Conservation (phyloP, 2,329 filamentous ascomycete species). For the Aureobasidium musti region DNA sequence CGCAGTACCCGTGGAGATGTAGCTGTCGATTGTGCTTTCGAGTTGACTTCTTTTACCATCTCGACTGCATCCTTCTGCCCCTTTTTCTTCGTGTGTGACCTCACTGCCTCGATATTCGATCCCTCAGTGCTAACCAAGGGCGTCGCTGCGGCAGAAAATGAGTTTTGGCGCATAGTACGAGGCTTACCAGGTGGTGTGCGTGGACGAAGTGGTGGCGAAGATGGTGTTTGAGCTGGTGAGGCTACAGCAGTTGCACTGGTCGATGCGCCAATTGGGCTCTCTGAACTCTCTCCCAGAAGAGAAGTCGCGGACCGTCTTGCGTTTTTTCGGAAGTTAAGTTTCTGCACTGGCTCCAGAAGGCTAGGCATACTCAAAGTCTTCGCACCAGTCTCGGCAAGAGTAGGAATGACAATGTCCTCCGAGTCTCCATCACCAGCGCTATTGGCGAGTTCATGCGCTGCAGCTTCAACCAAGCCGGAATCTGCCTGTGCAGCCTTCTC, state of each 20-base stretch:
- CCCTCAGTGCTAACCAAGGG: slow-evolving; percentile 68
- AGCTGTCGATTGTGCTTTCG: slow-evolving; percentile 17
- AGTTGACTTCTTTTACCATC: slow-evolving; percentile 40
- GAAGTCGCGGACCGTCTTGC: slow-evolving; percentile 33
- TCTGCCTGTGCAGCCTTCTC: slow-evolving; percentile 17
- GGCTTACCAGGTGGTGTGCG: slow-evolving; percentile 49
- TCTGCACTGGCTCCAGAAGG: slow-evolving; percentile 28
- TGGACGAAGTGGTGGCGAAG: slow-evolving; percentile 28
- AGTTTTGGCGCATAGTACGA: slow-evolving; percentile 61
- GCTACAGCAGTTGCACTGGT: slow-evolving; percentile 5
- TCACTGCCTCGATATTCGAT: slow-evolving; percentile 62
- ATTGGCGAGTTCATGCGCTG: slow-evolving; percentile 16
- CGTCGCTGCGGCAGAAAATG: slow-evolving; percentile 63
- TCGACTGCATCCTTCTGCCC: slow-evolving; percentile 59
- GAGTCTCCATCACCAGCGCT: slow-evolving; percentile 18
- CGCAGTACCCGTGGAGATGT: slow-evolving; percentile 12
- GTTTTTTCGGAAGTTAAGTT: slow-evolving; percentile 30
- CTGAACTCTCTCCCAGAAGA: slow-evolving; percentile 37
- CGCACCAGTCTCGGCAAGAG: slow-evolving; percentile 26
- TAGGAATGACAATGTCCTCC: slow-evolving; percentile 20
- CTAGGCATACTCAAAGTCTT: slow-evolving; percentile 36
- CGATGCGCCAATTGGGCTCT: slow-evolving; percentile 30
- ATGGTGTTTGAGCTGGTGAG: slow-evolving; percentile 16
- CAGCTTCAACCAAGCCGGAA: slow-evolving; percentile 5
- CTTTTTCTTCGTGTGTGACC: slow-evolving; percentile 51